A percentile compares a stretch with the other conserved stretches of the same genome.
These are phyloP conservation scores for Rosa hybrid DNA, from an alignment of 331 rosid species.

Conservation along the genomic window DNA sequence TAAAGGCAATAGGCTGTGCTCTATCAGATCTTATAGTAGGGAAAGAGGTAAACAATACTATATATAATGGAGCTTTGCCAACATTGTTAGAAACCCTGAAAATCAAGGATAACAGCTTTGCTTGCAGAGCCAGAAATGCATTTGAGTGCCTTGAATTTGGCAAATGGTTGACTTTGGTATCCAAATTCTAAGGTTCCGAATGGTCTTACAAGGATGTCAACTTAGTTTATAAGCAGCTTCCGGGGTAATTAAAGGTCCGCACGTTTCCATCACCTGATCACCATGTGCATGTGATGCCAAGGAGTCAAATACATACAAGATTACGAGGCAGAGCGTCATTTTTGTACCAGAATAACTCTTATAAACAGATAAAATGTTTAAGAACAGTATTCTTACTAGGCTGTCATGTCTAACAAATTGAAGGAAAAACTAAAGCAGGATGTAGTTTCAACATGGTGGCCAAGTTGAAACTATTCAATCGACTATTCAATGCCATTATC, in stretches of 20 bases:
- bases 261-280: not conserved
- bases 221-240: conserved; percentile 22
- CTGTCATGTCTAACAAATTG: not conserved
- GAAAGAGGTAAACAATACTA: not conserved
- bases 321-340: too few relatives aligned
- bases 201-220: conserved; percentile 1
- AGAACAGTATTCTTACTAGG: not conserved
- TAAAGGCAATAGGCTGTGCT: not conserved
- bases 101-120: conserved; percentile 22
- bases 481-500: not conserved
- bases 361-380: too few relatives aligned
- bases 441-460: not conserved
- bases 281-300: conserved; percentile 13
- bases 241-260: conserved; percentile 23
- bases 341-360: not conserved
- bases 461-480: not conserved
- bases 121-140: conserved; percentile 23
- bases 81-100: conserved; percentile 16
- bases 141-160: not conserved
- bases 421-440: not conserved
- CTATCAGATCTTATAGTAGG: conserved; percentile 15
- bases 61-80: conserved; percentile 15
- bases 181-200: not conserved
- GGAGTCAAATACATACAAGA: conserved; percentile 3
- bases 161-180: not conserved